Evolutionary conservation across 2,329 filamentous ascomycete genomes (phyloP), one percentile per base, ranked within the genome.

Genomic region (Talaromyces rugulosus): DNA sequence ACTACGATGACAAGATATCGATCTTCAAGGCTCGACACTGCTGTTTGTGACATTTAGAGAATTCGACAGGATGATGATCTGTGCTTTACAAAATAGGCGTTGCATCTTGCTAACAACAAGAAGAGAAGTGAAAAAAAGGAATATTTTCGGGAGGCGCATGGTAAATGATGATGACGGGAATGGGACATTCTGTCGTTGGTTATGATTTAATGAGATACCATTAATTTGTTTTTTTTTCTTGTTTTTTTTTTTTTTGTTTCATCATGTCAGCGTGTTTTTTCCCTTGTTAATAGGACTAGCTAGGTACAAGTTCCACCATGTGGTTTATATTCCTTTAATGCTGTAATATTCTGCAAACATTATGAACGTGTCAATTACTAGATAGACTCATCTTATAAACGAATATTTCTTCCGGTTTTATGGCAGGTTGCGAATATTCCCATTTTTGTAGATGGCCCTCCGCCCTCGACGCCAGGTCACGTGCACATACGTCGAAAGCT

Each of bases 1-100:
- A 92, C 74, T 93, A 92, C 69, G 91, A 94, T 72, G 90, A 94
- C 72, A 91, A 91, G 75, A 86, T 92, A 59, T 87, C 89, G 31
- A 88, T 94, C 62, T 94, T 94, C 77, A 90, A 89, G 73, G 89
- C 89, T 34, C 83, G 90, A 63, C 87, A 91, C 75, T 87, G 84
- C 56, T 70, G 74, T 65, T 69, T 80, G 54, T 79, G 68, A 74
- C 11, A 27, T 42, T 23, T 16, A 16, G 33, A 56, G n/a, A 50
- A 28, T 42, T 33, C 18, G 31, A 33, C 12, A 56, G 28, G 16
- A 54, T 42, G 7, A 8, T 36, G 8, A 18, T 44, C 8, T 44
- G 16, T 18, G 40, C 8, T 44, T 1, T n/a, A 44, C 18, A 12
- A 42, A 4, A 16, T 42, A 5, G 3, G 16, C 3, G 5, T 44